phyloP scores from a whole-genome alignment of 495 filamentous ascomycete species.

The Articulospora tetracladia region DNA sequence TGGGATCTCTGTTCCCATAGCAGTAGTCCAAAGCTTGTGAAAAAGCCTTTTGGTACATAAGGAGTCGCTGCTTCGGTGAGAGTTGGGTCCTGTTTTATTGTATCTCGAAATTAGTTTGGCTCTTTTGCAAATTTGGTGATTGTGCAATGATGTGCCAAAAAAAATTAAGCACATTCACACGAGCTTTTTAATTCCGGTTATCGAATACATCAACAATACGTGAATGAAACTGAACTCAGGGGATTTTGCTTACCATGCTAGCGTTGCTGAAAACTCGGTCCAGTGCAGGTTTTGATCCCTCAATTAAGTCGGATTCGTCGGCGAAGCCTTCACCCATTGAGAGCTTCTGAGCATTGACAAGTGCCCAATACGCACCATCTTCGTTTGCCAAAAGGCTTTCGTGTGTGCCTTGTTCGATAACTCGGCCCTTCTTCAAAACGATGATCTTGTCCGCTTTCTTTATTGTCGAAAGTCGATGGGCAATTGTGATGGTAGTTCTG shows the following conservation, averaged over 20 bases:
- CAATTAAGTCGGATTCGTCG: conserved; percentile 14
- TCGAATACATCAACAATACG: too few relatives aligned
- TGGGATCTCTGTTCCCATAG: conserved; percentile 15
- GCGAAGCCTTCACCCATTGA: conserved; percentile 23
- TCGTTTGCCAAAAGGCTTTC: conserved; percentile 53
- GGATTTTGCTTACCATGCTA: background rate
- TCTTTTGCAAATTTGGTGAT: background rate
- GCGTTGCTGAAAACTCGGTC: conserved; percentile 3
- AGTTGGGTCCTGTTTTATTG: background rate
- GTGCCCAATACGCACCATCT: conserved; percentile 47
- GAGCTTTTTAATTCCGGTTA: too few relatives aligned
- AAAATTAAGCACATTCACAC: background rate
- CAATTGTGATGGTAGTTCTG: conserved; percentile 60
- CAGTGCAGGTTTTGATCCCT: background rate
- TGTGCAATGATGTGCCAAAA: background rate
- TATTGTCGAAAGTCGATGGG: conserved; percentile 56
- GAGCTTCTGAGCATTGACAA: conserved; percentile 52
- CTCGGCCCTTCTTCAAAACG: conserved; percentile 51
- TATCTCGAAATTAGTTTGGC: background rate
- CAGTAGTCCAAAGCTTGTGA: conserved; percentile 19
- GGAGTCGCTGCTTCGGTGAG: background rate
- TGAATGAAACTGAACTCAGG: background rate
- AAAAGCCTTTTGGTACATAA: conserved; percentile 16
- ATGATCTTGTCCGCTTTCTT: conserved; percentile 64
- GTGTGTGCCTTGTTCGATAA: conserved; percentile 68